These are phyloP conservation scores for Ceratocystis cacaofunesta DNA, from an alignment of 2,329 filamentous ascomycete species.

Conservation along the genomic window DNA sequence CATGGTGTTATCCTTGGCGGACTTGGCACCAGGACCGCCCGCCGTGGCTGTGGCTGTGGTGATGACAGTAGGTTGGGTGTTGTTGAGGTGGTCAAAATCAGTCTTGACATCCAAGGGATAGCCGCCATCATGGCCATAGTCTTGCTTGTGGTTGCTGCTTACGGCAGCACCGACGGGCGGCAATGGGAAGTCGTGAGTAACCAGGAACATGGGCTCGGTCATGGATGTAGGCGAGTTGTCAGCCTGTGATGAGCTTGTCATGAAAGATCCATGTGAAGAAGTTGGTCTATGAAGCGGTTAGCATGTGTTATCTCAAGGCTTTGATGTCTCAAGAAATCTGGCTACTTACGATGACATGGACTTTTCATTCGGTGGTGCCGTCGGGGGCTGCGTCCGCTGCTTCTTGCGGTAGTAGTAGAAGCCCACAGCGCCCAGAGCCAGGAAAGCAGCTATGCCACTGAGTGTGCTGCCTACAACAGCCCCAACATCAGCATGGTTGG, in stretches of 20 bases:
- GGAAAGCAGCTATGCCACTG: slow-evolving; percentile 34
- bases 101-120: not conserved
- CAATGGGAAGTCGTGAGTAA: slow-evolving; percentile 15
- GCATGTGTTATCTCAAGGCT: slow-evolving; percentile 19
- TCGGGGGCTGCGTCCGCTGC: slow-evolving; percentile 29
- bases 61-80: not conserved
- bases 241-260: slow-evolving; percentile 18
- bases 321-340: not conserved
- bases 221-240: slow-evolving; percentile 20
- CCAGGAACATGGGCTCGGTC: slow-evolving; percentile 17
- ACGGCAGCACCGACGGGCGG: slow-evolving; percentile 14
- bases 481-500: slow-evolving; percentile 24
- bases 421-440: slow-evolving; percentile 28
- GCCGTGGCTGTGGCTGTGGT: slow-evolving; percentile 17
- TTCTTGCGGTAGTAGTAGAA: slow-evolving; percentile 31
- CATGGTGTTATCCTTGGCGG: slow-evolving; percentile 14
- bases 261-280: slow-evolving; percentile 22
- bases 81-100: not conserved
- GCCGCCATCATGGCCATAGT: not conserved
- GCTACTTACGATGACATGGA: slow-evolving; percentile 10
- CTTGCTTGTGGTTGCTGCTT: slow-evolving; percentile 8
- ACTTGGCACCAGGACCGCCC: not conserved
- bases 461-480: slow-evolving; percentile 41
- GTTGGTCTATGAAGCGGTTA: slow-evolving; percentile 18
- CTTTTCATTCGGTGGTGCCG: not conserved